Percentiles rank a stretch among this genome's conserved stretches.
Evolutionary conservation across 2,329 filamentous ascomycete genomes (phyloP).

Genomic region (Neopestalotiopsis rosae): DNA sequence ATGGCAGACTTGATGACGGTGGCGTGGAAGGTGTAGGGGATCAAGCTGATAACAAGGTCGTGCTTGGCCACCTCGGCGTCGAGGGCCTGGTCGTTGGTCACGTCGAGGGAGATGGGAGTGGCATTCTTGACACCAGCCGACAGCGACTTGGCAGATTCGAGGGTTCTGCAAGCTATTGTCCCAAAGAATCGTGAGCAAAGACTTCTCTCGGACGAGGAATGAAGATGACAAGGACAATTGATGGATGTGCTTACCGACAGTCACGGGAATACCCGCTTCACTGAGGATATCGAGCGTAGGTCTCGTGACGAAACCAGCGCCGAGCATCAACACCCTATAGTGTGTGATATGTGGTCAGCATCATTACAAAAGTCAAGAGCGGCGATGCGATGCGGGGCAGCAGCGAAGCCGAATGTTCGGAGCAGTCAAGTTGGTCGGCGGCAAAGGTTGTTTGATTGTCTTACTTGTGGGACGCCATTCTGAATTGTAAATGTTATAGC

Average conservation of each 20-base stretch:
- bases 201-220: too few relatives aligned
- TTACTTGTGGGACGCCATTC: slow-evolving; percentile 25
- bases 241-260: slow-evolving; percentile 56
- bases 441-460: not conserved
- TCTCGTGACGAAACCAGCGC: slow-evolving; percentile 62
- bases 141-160: slow-evolving; percentile 78
- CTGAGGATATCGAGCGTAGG: slow-evolving; percentile 69
- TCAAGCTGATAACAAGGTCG: slow-evolving; percentile 80
- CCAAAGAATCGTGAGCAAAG: slow-evolving; percentile 14
- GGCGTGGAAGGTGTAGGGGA: slow-evolving; percentile 91
- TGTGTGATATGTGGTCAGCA: not conserved
- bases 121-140: slow-evolving; percentile 74
- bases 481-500: not conserved
- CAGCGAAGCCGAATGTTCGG: not conserved
- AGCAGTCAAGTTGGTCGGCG: not conserved
- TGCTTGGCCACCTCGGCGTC: slow-evolving; percentile 81
- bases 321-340: slow-evolving; percentile 11
- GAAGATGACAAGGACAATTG: not conserved
- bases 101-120: slow-evolving; percentile 82
- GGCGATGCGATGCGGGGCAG: slow-evolving; percentile 1
- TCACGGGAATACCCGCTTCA: slow-evolving; percentile 65
- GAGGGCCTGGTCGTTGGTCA: slow-evolving; percentile 75
- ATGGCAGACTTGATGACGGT: slow-evolving; percentile 93
- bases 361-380: not conserved
- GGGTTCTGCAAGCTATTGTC: slow-evolving; percentile 72